Percentiles rank a stretch among this genome's conserved stretches.
phyloP scores from a whole-genome alignment of 2,329 filamentous ascomycete species.

The Aspergillus puulaauensis region DNA sequence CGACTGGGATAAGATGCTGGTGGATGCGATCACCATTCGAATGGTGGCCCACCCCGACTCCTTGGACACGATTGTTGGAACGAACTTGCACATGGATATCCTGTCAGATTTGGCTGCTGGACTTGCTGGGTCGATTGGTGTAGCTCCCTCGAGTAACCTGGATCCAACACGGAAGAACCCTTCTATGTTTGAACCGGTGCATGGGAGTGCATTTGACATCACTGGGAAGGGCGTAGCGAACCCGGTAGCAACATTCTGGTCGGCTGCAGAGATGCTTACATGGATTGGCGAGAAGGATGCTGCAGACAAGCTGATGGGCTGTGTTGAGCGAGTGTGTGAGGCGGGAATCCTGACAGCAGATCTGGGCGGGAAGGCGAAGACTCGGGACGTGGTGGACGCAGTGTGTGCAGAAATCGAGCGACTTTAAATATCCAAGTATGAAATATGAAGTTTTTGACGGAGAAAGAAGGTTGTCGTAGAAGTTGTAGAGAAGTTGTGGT shows the following conservation, averaged over 20 bases:
- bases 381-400: slow-evolving; percentile 58
- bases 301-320: slow-evolving; percentile 56
- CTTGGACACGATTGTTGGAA: slow-evolving; percentile 55
- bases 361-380: slow-evolving; percentile 57
- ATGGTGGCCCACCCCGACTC: slow-evolving; percentile 54
- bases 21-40: slow-evolving; percentile 57
- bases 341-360: slow-evolving; percentile 56
- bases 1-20: slow-evolving; percentile 55
- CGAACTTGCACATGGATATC: slow-evolving; percentile 62
- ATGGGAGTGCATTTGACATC: slow-evolving; percentile 64
- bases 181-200: slow-evolving; percentile 63
- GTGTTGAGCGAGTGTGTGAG: slow-evolving; percentile 60
- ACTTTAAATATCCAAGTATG: background rate
- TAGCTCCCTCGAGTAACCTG: slow-evolving; percentile 67
- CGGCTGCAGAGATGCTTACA: slow-evolving; percentile 65
- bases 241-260: slow-evolving; percentile 67
- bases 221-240: slow-evolving; percentile 61
- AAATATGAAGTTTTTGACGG: no score
- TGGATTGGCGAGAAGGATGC: slow-evolving; percentile 61
- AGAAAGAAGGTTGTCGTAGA: background rate
- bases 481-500: no score
- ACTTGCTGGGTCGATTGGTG: slow-evolving; percentile 67
- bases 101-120: slow-evolving; percentile 69
- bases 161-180: slow-evolving; percentile 62
- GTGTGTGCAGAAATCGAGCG: slow-evolving; percentile 51